Evolutionary conservation across 148 eudicot species (phyloP).

Genomic region (Amaranthus palmeri): DNA sequence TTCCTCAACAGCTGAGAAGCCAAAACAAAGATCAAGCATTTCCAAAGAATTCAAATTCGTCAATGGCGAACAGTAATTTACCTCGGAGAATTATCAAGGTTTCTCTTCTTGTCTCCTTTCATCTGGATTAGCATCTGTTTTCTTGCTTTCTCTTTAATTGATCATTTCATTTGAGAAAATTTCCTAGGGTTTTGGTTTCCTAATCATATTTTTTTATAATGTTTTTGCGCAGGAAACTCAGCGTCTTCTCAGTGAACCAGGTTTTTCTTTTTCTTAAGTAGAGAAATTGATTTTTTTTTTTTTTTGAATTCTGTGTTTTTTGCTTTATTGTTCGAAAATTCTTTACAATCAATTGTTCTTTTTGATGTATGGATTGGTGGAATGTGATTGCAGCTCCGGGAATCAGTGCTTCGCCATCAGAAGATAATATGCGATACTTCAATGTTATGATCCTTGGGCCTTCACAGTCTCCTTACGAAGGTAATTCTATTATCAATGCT

Average conservation of each 20-base stretch:
- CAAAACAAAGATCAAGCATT: too few species aligned
- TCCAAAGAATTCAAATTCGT: not conserved
- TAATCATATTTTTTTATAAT: not conserved
- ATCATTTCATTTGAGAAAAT: not conserved
- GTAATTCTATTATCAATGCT: constrained; percentile 23
- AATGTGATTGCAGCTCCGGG: constrained; percentile 71
- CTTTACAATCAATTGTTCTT: not conserved
- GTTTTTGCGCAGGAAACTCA: constrained; percentile 69
- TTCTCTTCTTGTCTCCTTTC: not conserved
- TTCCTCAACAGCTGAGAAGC: too few species aligned
- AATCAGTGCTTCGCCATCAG: constrained; percentile 96
- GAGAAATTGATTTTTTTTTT: not conserved
- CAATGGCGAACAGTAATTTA: constrained; percentile 36
- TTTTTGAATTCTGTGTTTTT: not conserved
- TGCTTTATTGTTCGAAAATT: not conserved
- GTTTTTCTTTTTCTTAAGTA: constrained; percentile 12
- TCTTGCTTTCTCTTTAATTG: not conserved
- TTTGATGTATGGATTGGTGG: constrained; percentile 15
- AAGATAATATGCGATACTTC: constrained; percentile 90
- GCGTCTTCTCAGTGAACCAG: constrained; percentile 96
- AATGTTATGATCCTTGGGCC: constrained; percentile 99
- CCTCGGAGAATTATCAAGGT: constrained; percentile 42
- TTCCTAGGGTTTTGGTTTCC: constrained; percentile 24
- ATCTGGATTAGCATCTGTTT: not conserved
- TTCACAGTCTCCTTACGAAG: constrained; percentile 97